Conservation (phyloP, 2,329 filamentous ascomycete genomes). For the Curvularia eragrostidis region DNA sequence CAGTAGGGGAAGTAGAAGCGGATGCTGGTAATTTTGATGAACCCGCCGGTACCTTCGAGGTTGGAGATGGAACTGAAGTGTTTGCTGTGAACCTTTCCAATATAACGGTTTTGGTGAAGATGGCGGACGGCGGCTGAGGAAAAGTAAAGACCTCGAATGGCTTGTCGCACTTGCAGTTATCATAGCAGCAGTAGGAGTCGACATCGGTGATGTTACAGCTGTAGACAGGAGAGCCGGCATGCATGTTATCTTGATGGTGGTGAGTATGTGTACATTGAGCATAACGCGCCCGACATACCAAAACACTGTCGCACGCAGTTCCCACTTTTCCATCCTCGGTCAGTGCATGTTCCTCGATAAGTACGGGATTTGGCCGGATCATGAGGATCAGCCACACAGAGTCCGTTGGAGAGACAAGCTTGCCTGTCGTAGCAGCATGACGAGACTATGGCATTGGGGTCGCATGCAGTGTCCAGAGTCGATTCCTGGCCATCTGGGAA, state of each 20-base stretch:
- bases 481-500: slow-evolving; percentile 25
- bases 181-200: slow-evolving; percentile 39
- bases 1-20: slow-evolving; percentile 4
- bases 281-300: slow-evolving; percentile 10
- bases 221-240: slow-evolving; percentile 36
- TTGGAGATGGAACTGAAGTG: slow-evolving; percentile 7
- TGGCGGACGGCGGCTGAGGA: slow-evolving; percentile 20
- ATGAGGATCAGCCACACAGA: slow-evolving; percentile 38
- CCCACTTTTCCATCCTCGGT: slow-evolving; percentile 32
- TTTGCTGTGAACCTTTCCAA: slow-evolving; percentile 23
- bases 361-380: slow-evolving; percentile 25
- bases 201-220: slow-evolving; percentile 33
- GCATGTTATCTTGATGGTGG: slow-evolving; percentile 21
- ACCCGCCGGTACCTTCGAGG: background rate
- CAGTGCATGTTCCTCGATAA: slow-evolving; percentile 39
- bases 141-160: slow-evolving; percentile 32
- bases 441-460: slow-evolving; percentile 29
- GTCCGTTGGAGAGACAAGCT: slow-evolving; percentile 42
- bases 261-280: slow-evolving; percentile 6
- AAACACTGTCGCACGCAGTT: slow-evolving; percentile 37
- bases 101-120: slow-evolving; percentile 39
- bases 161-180: slow-evolving; percentile 34
- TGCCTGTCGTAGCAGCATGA: slow-evolving; percentile 38
- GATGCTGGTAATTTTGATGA: background rate
- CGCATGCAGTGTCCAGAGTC: slow-evolving; percentile 24